Conservation (phyloP, 805 yeast genomes). For the Pichia californica region DNA sequence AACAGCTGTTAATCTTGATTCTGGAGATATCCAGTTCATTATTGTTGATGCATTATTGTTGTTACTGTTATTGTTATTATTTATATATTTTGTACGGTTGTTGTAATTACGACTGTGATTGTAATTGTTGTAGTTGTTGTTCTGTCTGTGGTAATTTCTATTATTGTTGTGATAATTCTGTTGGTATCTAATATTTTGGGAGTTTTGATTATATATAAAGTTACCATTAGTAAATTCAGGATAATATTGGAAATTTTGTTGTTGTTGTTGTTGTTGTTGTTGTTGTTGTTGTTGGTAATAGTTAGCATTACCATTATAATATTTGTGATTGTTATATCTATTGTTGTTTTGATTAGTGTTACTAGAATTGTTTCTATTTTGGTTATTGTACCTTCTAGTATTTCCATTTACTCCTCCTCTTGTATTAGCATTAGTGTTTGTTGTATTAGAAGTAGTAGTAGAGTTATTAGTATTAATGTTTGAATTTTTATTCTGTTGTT, state of each 20-base stretch:
- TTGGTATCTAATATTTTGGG: slow-evolving; percentile 1
- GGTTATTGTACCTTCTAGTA: slow-evolving; percentile 3
- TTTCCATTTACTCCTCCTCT: slow-evolving; percentile 13
- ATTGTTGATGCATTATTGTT: not conserved
- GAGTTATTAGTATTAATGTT: not conserved
- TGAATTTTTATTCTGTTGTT: no score
- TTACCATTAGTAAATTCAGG: slow-evolving; percentile 1
- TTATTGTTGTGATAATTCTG: slow-evolving; percentile 1
- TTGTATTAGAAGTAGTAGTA: not conserved
- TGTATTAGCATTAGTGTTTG: slow-evolving; percentile 1
- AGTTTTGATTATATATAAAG: not conserved
- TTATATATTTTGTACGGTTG: slow-evolving; percentile 1
- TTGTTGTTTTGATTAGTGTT: slow-evolving; percentile 3
- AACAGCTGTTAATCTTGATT: slow-evolving; percentile 13
- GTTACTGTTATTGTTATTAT: not conserved
- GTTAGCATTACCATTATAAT: not conserved
- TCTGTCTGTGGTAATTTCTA: slow-evolving; percentile 2
- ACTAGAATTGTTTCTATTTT: slow-evolving; percentile 8
- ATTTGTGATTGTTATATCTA: slow-evolving; percentile 1
- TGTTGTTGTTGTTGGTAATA: slow-evolving; percentile 1
- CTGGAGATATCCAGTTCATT: slow-evolving; percentile 11
- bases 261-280: slow-evolving; percentile 2
- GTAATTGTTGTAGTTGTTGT: slow-evolving; percentile 2
- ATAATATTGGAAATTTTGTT: slow-evolving; percentile 5
- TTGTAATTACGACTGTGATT: slow-evolving; percentile 5